Evolutionary conservation across 805 yeast species (phyloP).

Genomic region (Torulaspora delbrueckii): DNA sequence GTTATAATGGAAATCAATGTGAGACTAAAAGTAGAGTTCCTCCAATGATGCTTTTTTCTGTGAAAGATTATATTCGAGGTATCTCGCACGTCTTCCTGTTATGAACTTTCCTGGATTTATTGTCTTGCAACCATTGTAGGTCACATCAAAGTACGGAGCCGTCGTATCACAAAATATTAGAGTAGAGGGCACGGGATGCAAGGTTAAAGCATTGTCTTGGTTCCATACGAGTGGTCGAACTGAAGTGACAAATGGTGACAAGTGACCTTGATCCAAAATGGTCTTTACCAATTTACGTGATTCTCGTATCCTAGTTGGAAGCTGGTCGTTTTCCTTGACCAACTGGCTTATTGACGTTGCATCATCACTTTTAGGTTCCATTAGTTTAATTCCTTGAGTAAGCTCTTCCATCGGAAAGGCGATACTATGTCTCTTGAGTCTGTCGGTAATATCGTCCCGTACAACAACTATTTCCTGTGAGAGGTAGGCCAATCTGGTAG

Average conservation of each 20-base stretch:
- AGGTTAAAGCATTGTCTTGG: conserved; percentile 59
- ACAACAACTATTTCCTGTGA: conserved; percentile 76
- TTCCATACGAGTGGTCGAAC: conserved; percentile 65
- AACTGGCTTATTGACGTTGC: conserved; percentile 27
- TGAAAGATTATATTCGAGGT: conserved; percentile 69
- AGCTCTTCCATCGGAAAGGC: conserved; percentile 43
- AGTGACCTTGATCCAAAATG: conserved; percentile 76
- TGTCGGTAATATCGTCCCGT: conserved; percentile 66
- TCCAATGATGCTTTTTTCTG: conserved; percentile 47
- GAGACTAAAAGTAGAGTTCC: conserved; percentile 39
- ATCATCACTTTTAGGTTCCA: conserved; percentile 17
- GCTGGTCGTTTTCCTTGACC: conserved; percentile 32
- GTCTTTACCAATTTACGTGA: conserved; percentile 74
- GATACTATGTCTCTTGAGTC: conserved; percentile 68
- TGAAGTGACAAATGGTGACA: conserved; percentile 69
- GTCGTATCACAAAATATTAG: conserved; percentile 64
- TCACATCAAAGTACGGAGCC: conserved; percentile 65
- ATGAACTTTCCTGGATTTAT: conserved; percentile 63
- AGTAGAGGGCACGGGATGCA: conserved; percentile 75
- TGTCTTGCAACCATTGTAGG: conserved; percentile 78
- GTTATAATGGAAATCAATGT: not conserved
- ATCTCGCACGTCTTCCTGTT: conserved; percentile 48
- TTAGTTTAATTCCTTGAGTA: conserved; percentile 24
- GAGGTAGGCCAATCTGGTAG: conserved; percentile 68
- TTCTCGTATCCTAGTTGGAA: conserved; percentile 48